phyloP scores from a whole-genome alignment of 2,329 filamentous ascomycete species.

The Colletotrichum tofieldiae region DNA sequence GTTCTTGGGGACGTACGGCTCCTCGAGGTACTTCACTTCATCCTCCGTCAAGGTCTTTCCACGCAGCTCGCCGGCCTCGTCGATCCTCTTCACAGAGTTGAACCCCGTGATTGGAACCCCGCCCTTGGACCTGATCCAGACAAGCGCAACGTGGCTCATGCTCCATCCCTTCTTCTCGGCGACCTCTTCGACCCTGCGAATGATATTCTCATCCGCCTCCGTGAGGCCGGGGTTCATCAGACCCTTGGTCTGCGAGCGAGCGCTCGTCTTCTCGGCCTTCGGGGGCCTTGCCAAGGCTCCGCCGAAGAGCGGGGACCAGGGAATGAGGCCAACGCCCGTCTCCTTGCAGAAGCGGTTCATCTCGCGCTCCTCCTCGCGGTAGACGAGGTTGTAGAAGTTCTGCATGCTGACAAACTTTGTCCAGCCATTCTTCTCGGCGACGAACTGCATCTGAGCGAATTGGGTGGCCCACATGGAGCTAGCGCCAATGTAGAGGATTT shows the following conservation, averaged over 20 bases:
- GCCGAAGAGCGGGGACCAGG: conserved; percentile 38
- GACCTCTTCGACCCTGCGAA: conserved; percentile 38
- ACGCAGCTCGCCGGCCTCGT: conserved; percentile 34
- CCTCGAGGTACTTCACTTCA: conserved; percentile 35
- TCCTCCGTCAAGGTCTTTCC: conserved; percentile 34
- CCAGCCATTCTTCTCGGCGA: conserved; percentile 68
- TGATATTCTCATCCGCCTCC: conserved; percentile 27
- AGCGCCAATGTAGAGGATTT: conserved; percentile 56
- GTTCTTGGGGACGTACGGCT: conserved; percentile 35
- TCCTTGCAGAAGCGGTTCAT: conserved; percentile 60
- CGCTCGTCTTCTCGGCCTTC: neutral
- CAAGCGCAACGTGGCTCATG: conserved; percentile 41
- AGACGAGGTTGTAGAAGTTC: conserved; percentile 68
- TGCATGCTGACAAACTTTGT: conserved; percentile 73
- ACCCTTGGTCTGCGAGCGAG: conserved; percentile 16
- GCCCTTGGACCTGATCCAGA: conserved; percentile 38
- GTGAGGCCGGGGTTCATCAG: conserved; percentile 4
- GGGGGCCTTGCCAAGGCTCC: conserved; percentile 29
- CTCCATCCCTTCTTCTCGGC: conserved; percentile 36
- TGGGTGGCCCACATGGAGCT: conserved; percentile 41
- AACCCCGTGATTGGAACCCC: conserved; percentile 36
- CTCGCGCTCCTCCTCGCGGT: conserved; percentile 72
- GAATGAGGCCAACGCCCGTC: conserved; percentile 56
- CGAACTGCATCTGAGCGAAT: conserved; percentile 60
- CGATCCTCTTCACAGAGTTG: conserved; percentile 36